Conservation (phyloP, 2,329 filamentous ascomycete species). For the Apiospora marii region DNA sequence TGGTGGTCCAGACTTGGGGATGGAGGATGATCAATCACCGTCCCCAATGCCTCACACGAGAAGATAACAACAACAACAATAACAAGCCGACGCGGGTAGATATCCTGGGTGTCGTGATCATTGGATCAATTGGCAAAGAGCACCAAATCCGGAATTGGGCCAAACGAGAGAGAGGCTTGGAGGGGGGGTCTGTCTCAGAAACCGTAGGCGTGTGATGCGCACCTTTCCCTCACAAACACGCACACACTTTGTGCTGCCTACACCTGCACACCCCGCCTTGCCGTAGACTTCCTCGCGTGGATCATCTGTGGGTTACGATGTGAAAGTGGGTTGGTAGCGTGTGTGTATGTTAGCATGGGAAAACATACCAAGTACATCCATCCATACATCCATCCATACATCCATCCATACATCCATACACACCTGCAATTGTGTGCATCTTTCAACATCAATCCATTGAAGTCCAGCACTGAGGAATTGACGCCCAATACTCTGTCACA, state of each 20-base stretch:
- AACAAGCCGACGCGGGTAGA: constrained; percentile 13
- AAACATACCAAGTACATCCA: not conserved
- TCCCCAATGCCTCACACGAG: not conserved
- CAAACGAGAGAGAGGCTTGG: not conserved
- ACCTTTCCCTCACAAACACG: not conserved
- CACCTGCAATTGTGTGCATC: not conserved
- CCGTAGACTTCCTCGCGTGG: constrained; percentile 16
- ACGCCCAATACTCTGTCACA: constrained; percentile 20
- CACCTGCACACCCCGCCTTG: not conserved
- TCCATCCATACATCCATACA: not conserved
- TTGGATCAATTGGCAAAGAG: constrained; percentile 18
- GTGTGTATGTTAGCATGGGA: not conserved
- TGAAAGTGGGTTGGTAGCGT: not conserved
- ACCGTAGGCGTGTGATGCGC: constrained; percentile 18
- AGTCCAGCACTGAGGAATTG: not conserved
- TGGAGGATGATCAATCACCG: not conserved
- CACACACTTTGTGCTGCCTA: not conserved
- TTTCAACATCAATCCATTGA: not conserved
- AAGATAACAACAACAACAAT: not conserved
- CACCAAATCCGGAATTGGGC: constrained; percentile 5
- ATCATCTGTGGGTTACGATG: constrained; percentile 16
- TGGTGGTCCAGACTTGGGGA: not conserved
- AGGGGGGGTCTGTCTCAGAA: constrained; percentile 21
- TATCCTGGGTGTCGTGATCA: constrained; percentile 11
- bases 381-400: not conserved